Evolutionary conservation across 164 flowering plant species (phyloP), one percentile per base, ranked within the genome.

Genomic region (grape (Vitis vinifera)): DNA sequence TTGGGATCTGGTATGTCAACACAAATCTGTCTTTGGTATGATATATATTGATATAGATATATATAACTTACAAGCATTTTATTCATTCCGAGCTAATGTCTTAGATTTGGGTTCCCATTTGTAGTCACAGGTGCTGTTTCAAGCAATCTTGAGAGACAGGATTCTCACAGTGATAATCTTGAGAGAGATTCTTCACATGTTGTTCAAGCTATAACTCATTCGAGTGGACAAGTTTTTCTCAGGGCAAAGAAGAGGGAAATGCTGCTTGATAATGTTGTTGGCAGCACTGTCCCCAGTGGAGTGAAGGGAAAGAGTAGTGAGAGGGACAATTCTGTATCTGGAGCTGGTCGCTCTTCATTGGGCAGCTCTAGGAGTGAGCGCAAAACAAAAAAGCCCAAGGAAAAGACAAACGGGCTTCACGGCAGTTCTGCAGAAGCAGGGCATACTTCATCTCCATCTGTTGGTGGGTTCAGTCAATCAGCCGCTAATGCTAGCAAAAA

Each of bases 1-100:
- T 78, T 71, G 69, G 75, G 77, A 66, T 73, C 84, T 68, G 91
- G 91, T 86, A 77, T 51, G 3, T 15, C n/a, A 30, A 50, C 3
- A 19, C 11, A 5, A 19, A 23, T 27, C 66, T 59, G 16, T 53
- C n/a, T 53, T 53, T 53, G n/a, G n/a, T 53, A 13, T 53, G 56
- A 53, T 53, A n/a, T 12, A 53, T 13, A 53, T 53, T 14, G 3
- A 53, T 53, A 37, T 37, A 37, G 44, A 37, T 37, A 6, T 37
- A 6, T 37, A 17, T 23, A n/a, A 14, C 19, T 58, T 3, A 7
- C 23, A 37, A 37, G 8, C 49, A 47, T 68, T 10, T 59, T 11
- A 11, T 60, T 62, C 44, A 17, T 27, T 55, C 52, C 62, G 19
- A 57, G 17, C 5, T 57, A 57, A 10, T 19, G 4, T 19, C 9